Evolutionary conservation across 352 stramenopile genomes (phyloP).

Genomic region (Phytophthora kernoviae): DNA sequence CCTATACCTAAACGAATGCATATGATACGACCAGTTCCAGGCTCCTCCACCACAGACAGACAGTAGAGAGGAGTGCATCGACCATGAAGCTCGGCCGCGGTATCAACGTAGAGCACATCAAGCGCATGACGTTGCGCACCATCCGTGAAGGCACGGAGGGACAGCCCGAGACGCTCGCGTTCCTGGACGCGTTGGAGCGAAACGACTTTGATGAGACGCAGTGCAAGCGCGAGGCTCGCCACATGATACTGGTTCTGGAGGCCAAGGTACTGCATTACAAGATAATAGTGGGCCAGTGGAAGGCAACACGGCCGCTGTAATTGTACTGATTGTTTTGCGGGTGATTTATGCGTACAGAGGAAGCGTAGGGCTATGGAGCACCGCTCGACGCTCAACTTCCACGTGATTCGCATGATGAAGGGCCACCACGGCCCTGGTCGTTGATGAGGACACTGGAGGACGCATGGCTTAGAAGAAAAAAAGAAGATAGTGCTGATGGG

Average conservation of each 20-base stretch:
- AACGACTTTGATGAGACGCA: slow-evolving; percentile 86
- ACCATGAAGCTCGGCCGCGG: slow-evolving; percentile 83
- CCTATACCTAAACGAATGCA: neutral
- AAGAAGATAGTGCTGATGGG: neutral
- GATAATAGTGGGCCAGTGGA: too few relatives aligned
- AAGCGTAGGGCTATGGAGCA: slow-evolving; percentile 68
- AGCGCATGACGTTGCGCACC: slow-evolving; percentile 90
- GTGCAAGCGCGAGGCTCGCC: slow-evolving; percentile 82
- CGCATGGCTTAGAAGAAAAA: neutral
- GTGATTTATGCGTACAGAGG: slow-evolving; percentile 32
- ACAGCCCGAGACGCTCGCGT: slow-evolving; percentile 80
- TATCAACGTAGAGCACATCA: slow-evolving; percentile 88
- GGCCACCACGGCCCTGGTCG: slow-evolving; percentile 40
- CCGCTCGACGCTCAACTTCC: slow-evolving; percentile 87
- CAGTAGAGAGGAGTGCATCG: neutral
- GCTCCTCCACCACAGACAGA: slow-evolving; percentile 16
- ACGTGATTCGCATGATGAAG: slow-evolving; percentile 91
- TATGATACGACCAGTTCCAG: neutral
- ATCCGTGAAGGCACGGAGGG: slow-evolving; percentile 80
- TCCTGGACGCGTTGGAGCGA: slow-evolving; percentile 80
- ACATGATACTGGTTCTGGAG: slow-evolving; percentile 82
- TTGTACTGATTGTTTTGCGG: neutral
- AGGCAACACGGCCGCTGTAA: neutral
- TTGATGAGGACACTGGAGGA: slow-evolving; percentile 22
- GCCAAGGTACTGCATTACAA: slow-evolving; percentile 54